Evolutionary conservation across 345 rosid species (phyloP).

Genomic region (Melaleuca quinquenervia): DNA sequence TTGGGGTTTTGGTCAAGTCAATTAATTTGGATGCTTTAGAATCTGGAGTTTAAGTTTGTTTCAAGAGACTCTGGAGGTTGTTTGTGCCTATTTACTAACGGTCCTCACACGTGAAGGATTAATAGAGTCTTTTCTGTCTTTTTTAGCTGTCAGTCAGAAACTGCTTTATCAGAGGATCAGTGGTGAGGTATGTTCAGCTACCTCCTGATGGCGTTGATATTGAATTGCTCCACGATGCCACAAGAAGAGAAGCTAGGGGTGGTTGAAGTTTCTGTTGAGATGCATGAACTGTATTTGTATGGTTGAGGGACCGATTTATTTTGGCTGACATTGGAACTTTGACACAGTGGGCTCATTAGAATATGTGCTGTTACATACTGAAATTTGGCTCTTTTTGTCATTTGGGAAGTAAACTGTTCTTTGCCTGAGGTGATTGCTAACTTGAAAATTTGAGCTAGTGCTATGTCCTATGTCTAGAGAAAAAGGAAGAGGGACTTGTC

Average conservation of each 20-base stretch:
- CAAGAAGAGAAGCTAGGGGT: slow-evolving; percentile 99
- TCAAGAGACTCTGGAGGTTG: background rate
- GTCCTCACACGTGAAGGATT: background rate
- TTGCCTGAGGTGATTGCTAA: background rate
- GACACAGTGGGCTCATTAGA: background rate
- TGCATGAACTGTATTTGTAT: background rate
- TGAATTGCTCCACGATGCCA: slow-evolving; percentile 96
- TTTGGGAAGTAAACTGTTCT: background rate
- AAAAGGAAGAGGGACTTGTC: background rate
- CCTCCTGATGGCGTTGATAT: slow-evolving; percentile 97
- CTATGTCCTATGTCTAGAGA: background rate
- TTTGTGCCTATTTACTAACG: accelerated
- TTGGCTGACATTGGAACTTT: background rate
- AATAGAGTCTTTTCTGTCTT: background rate
- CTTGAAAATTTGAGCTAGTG: background rate
- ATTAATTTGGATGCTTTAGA: background rate
- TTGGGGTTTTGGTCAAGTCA: background rate
- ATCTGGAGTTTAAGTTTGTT: background rate
- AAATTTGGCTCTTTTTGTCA: background rate
- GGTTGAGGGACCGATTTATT: background rate
- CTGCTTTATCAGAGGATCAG: slow-evolving; percentile 98
- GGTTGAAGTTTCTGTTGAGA: slow-evolving; percentile 29
- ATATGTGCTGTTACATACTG: background rate
- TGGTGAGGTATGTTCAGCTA: slow-evolving; percentile 91
- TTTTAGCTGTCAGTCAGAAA: slow-evolving; percentile 95